These are phyloP conservation scores for Globisporangium mamillatum DNA, from an alignment of 352 stramenopile genomes.

Conservation along the genomic window DNA sequence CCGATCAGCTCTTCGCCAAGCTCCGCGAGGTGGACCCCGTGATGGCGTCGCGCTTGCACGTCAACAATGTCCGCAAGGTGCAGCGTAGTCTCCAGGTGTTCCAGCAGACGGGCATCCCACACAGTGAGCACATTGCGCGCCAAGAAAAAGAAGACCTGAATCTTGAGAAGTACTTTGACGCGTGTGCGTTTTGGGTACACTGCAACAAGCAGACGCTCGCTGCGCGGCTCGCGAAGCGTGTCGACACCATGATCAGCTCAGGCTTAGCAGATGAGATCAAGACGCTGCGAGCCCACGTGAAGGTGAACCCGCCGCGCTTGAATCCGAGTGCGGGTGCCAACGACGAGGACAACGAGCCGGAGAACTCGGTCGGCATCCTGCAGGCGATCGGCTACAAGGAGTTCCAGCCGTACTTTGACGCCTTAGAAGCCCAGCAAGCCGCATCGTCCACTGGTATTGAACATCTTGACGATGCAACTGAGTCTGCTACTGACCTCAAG, in stretches of 20 bases:
- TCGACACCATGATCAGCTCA: slow-evolving; percentile 76
- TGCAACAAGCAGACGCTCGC: slow-evolving; percentile 63
- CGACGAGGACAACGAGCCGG: slow-evolving; percentile 23
- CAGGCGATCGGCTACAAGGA: slow-evolving; percentile 92
- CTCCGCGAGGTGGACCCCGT: slow-evolving; percentile 74
- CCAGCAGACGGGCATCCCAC: slow-evolving; percentile 67
- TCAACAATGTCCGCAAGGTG: slow-evolving; percentile 87
- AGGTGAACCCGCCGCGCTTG: slow-evolving; percentile 43
- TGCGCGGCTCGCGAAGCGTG: slow-evolving; percentile 60
- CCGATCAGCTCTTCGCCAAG: slow-evolving; percentile 56
- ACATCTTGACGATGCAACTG: slow-evolving; percentile 2
- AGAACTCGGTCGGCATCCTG: slow-evolving; percentile 69
- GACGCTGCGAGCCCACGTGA: slow-evolving; percentile 40
- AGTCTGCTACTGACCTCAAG: slow-evolving; percentile 25
- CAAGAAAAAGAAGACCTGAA: slow-evolving; percentile 48
- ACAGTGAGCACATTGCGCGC: slow-evolving; percentile 66
- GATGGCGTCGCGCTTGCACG: slow-evolving; percentile 80
- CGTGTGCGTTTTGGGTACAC: slow-evolving; percentile 83
- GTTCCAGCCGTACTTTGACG: slow-evolving; percentile 82
- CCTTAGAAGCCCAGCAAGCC: slow-evolving; percentile 35
- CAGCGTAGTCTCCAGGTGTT: slow-evolving; percentile 84
- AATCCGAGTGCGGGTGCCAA: slow-evolving; percentile 7
- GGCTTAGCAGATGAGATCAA: slow-evolving; percentile 84
- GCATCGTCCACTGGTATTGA: neutral
- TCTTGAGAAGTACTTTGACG: slow-evolving; percentile 70